These are phyloP conservation scores for Boletus huronensis DNA, from an alignment of 768 basidiomycete genomes.

Conservation along the genomic window DNA sequence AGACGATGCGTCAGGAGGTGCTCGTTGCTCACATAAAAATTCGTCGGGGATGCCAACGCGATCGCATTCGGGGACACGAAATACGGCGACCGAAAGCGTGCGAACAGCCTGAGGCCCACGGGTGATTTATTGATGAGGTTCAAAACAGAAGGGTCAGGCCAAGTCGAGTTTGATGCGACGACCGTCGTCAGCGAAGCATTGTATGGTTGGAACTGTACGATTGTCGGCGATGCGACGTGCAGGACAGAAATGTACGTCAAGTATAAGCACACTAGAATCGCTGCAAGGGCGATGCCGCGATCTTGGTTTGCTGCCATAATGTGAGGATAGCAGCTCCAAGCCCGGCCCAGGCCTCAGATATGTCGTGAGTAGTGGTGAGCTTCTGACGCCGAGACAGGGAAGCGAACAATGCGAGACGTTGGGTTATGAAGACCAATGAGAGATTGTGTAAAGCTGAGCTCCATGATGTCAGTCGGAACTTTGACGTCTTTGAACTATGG, in stretches of 20 bases:
- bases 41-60: conserved; percentile 59
- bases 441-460: not conserved
- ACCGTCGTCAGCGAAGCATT: not conserved
- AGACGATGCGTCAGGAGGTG: conserved; percentile 64
- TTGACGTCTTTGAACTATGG: not conserved
- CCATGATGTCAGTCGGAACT: not conserved
- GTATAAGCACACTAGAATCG: not conserved
- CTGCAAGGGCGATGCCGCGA: not conserved
- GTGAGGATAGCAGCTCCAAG: not conserved
- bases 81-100: conserved; percentile 54
- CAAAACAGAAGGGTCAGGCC: not conserved
- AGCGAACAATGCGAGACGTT: not conserved
- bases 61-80: conserved; percentile 67
- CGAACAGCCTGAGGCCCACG: no score
- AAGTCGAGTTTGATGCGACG: not conserved
- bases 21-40: conserved; percentile 74
- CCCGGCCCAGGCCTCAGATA: not conserved
- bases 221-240: not conserved
- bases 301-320: not conserved
- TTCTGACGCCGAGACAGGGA: not conserved
- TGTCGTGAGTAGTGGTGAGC: not conserved
- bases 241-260: not conserved
- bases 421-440: not conserved
- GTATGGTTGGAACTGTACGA: not conserved
- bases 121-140: no score